phyloP scores from a whole-genome alignment of 179 eudicot species.

The Vitellaria paradoxa region DNA sequence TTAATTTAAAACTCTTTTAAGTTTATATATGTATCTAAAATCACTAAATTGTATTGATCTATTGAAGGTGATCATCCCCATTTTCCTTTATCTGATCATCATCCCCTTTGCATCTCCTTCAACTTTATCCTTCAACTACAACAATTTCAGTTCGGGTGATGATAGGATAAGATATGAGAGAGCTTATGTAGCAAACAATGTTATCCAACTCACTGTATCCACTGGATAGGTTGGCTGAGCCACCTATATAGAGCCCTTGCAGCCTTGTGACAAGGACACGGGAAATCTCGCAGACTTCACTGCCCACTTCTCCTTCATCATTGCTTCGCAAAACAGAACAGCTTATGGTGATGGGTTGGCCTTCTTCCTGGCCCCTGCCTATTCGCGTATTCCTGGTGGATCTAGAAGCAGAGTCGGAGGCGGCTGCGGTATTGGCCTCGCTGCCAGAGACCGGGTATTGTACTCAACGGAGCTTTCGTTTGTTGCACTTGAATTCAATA shows the following conservation, averaged over 20 bases:
- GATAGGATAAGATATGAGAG: too few relatives aligned
- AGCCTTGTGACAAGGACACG: slow-evolving; percentile 19
- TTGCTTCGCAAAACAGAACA: background rate
- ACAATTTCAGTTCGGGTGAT: too few relatives aligned
- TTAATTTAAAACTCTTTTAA: too few relatives aligned
- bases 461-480: slow-evolving; percentile 7
- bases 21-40: too few relatives aligned
- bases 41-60: too few relatives aligned
- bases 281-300: slow-evolving; percentile 27
- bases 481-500: slow-evolving; percentile 47
- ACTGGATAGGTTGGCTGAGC: slow-evolving; percentile 23
- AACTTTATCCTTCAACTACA: too few relatives aligned
- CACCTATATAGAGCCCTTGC: slow-evolving; percentile 15
- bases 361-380: slow-evolving; percentile 25
- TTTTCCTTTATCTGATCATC: too few relatives aligned
- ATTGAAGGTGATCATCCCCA: too few relatives aligned
- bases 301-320: slow-evolving; percentile 24
- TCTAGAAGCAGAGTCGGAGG: slow-evolving; percentile 21
- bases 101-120: too few relatives aligned
- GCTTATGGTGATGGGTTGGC: slow-evolving; percentile 27
- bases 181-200: too few relatives aligned
- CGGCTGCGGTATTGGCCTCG: slow-evolving; percentile 32
- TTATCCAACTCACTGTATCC: background rate
- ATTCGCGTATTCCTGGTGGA: slow-evolving; percentile 17
- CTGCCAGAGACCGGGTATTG: background rate